Base-by-base conservation (phyloP, 805 yeast species). In the Ogataea corticis region DNA sequence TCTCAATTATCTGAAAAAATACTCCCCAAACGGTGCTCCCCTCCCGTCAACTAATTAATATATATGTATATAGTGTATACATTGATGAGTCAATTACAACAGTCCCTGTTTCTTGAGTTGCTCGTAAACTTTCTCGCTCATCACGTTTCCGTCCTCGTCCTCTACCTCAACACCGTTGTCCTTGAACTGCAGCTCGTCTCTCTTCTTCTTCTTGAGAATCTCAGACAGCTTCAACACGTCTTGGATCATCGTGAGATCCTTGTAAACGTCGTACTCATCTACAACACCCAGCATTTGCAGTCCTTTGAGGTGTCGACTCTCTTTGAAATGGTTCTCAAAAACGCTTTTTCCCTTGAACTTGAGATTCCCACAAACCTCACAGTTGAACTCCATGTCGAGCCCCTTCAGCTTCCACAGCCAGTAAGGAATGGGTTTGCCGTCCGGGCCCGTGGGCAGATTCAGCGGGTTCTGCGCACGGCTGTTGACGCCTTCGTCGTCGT, bases 381-480 rank as follows among this genome's bases (percentile, higher is more conserved):
- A 94, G 1, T 66, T 57, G 55, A 80, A 87, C 42, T 77, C 79
- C 34, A 79, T 75, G 45, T 86, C 86, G 10, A 91, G 71, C 0
- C 99, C 99, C 57, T 89, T 90, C 36, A 91, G 70, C 63, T 91
- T 94, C 72, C 81, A 91, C 23, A 94, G 70, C 99, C 99, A 94
- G 44, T 75, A 80, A 1, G 99, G 99, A 23, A 94, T 88, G 0
- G 97, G 97, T 33, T 75, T 77, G 0, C 97, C 97, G 65, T 91
- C 97, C 15, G 87, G 77, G 0, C 96, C 98, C 0, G 87, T 42
- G 0, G 96, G 96, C 44, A 87, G 63, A 45, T 83, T 79, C 45
- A 78, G 68, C 15, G 83, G 80, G 48, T 75, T 74, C 27, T 55
- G 55, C 4, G 58, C 68, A 28, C 61, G 63, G 5, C 65, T 70